Conservation (phyloP, 805 yeast species). For the Lipomyces yamadae region DNA sequence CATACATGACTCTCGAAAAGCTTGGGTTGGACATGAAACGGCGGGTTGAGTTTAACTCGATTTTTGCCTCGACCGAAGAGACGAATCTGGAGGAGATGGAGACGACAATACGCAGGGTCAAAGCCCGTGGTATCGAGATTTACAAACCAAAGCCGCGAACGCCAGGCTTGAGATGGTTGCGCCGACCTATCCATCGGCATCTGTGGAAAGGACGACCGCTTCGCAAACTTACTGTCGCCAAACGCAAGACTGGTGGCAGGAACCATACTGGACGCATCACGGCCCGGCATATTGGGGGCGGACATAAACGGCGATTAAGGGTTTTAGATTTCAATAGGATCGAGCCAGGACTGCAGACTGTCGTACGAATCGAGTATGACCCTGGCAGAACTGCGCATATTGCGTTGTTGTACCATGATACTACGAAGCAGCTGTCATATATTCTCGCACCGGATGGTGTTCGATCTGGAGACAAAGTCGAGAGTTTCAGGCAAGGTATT, state of each 20-base stretch:
- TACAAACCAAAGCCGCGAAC: slow-evolving; percentile 31
- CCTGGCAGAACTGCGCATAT: slow-evolving; percentile 94
- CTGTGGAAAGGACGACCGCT: slow-evolving; percentile 85
- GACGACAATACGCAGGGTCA: slow-evolving; percentile 10
- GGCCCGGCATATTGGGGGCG: slow-evolving; percentile 96
- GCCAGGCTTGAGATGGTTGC: slow-evolving; percentile 60
- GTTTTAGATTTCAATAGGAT: slow-evolving; percentile 75
- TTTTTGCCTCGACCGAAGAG: not conserved
- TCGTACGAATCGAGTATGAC: slow-evolving; percentile 89
- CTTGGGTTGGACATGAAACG: slow-evolving; percentile 25
- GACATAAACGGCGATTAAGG: slow-evolving; percentile 86
- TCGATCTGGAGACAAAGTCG: slow-evolving; percentile 89
- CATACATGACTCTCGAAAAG: slow-evolving; percentile 16
- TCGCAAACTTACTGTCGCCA: slow-evolving; percentile 72
- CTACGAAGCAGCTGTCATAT: slow-evolving; percentile 69
- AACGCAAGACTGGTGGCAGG: slow-evolving; percentile 81
- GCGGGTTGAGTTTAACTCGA: not conserved
- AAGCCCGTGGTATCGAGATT: slow-evolving; percentile 16
- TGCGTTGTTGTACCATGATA: slow-evolving; percentile 74
- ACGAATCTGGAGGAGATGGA: slow-evolving; percentile 6
- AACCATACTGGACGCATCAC: slow-evolving; percentile 87
- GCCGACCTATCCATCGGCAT: slow-evolving; percentile 84
- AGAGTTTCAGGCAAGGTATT: slow-evolving; percentile 86
- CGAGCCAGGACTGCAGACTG: slow-evolving; percentile 73
- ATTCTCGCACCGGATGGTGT: slow-evolving; percentile 91